Evolutionary conservation across 2,329 filamentous ascomycete species (phyloP).

Genomic region (Pezizomycotina sp.): DNA sequence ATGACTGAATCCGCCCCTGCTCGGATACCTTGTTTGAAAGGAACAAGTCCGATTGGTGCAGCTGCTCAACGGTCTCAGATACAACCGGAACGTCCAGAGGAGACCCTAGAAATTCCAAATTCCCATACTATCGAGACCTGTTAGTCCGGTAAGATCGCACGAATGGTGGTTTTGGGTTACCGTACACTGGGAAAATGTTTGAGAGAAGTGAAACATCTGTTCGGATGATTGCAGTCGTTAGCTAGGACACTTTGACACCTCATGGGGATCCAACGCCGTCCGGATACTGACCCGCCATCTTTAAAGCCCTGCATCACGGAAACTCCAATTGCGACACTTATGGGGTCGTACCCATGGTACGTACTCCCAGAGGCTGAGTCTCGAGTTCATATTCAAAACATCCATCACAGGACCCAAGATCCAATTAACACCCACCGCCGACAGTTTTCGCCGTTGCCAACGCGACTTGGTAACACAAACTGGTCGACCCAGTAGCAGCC

Average conservation of each 20-base stretch:
- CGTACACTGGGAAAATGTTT: too few species aligned
- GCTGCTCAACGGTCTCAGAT: conserved; percentile 79
- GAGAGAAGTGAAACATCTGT: too few species aligned
- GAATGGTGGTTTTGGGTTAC: too few species aligned
- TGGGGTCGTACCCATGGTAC: conserved; percentile 80
- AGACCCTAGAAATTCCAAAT: conserved; percentile 81
- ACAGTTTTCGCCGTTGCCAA: conserved; percentile 86
- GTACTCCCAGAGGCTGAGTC: conserved; percentile 77
- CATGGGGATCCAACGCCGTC: too few species aligned
- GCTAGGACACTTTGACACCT: too few species aligned
- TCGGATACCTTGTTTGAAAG: conserved; percentile 76
- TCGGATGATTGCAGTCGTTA: too few species aligned
- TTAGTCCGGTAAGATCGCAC: conserved; percentile 79
- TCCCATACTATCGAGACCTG: conserved; percentile 94
- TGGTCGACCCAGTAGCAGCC: conserved; percentile 69
- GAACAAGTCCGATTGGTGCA: conserved; percentile 85
- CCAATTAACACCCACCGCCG: conserved; percentile 86
- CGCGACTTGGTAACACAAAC: conserved; percentile 75
- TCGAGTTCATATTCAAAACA: conserved; percentile 40
- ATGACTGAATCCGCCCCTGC: conserved; percentile 88
- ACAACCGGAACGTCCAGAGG: conserved; percentile 88
- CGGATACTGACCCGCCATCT: conserved; percentile 1
- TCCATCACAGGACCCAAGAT: conserved; percentile 89
- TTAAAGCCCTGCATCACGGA: conserved; percentile 58
- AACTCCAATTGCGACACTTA: conserved; percentile 81